Percentiles rank a stretch among this genome's conserved stretches.
Evolutionary conservation across 176 grass and related monocot genomes (phyloP).

Genomic region (Eleusine indica): DNA sequence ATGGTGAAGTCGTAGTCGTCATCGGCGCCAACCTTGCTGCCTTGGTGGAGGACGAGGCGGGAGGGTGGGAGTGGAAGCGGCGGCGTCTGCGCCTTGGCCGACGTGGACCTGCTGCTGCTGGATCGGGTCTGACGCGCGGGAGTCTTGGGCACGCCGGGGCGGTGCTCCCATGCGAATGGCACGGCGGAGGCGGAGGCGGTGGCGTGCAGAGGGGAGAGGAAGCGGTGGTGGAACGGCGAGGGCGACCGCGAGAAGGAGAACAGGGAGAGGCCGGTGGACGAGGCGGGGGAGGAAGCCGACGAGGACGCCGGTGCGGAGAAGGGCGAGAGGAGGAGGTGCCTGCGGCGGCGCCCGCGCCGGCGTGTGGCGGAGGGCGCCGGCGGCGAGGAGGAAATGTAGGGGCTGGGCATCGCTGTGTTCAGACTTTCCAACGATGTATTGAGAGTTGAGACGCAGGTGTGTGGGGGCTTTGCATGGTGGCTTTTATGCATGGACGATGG

Average conservation of each 20-base stretch:
- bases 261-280: constrained; percentile 27
- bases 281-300: background rate
- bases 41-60: constrained; percentile 29
- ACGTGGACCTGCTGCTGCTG: background rate
- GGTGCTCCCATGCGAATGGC: constrained; percentile 86
- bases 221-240: constrained; percentile 62
- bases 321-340: constrained; percentile 28
- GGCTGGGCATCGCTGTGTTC: constrained; percentile 26
- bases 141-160: constrained; percentile 70
- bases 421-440: too few species aligned
- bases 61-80: constrained; percentile 58
- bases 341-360: background rate
- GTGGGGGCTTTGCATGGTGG: background rate
- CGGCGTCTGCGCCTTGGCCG: background rate
- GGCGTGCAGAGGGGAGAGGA: constrained; percentile 53
- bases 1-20: background rate
- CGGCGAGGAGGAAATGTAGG: background rate
- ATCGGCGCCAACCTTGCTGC: constrained; percentile 23
- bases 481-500: background rate
- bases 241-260: constrained; percentile 36
- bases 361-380: background rate
- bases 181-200: constrained; percentile 38
- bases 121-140: constrained; percentile 35
- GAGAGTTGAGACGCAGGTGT: too few species aligned
- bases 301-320: background rate